Percentiles rank a stretch among this genome's conserved stretches.
These are phyloP conservation scores for Bipolaris oryzae DNA, from an alignment of 2,329 filamentous ascomycete species.

Conservation along the genomic window DNA sequence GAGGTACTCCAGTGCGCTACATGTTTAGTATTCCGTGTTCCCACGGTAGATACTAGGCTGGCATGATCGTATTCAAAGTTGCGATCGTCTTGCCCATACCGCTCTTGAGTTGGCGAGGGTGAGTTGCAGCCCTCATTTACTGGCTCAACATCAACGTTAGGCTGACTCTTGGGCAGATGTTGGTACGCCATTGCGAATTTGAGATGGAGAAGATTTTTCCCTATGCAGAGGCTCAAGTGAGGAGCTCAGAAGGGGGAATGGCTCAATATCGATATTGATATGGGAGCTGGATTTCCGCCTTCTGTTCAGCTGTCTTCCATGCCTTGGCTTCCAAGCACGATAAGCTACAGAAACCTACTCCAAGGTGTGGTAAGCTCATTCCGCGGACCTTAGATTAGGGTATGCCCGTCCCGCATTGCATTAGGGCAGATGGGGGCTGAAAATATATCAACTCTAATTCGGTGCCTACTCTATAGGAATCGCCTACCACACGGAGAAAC, in stretches of 20 bases:
- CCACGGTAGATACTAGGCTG: slow-evolving; percentile 7
- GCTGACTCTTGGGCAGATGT: slow-evolving; percentile 9
- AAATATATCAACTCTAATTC: not conserved
- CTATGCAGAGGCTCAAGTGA: not conserved
- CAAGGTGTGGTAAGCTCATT: slow-evolving; percentile 4
- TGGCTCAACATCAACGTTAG: slow-evolving; percentile 6
- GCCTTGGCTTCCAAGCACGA: not conserved
- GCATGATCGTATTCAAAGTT: slow-evolving; percentile 12
- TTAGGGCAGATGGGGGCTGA: slow-evolving; percentile 1
- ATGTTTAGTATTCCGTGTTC: slow-evolving; percentile 9
- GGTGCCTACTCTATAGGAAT: not conserved
- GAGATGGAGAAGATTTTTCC: not conserved
- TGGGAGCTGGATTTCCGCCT: not conserved
- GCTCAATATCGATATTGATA: slow-evolving; percentile 1
- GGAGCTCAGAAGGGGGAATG: not conserved
- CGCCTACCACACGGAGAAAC: not conserved
- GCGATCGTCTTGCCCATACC: slow-evolving; percentile 5
- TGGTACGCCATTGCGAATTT: slow-evolving; percentile 11
- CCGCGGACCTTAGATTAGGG: not conserved
- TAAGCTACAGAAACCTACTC: slow-evolving; percentile 5
- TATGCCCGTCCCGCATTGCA: not conserved
- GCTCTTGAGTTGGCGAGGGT: slow-evolving; percentile 5
- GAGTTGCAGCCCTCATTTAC: slow-evolving; percentile 6
- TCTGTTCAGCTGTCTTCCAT: not conserved
- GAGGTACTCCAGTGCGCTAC: slow-evolving; percentile 13